Evolutionary conservation across 164 flowering plant genomes (phyloP).

Genomic region (Umbilicus rupestris): DNA sequence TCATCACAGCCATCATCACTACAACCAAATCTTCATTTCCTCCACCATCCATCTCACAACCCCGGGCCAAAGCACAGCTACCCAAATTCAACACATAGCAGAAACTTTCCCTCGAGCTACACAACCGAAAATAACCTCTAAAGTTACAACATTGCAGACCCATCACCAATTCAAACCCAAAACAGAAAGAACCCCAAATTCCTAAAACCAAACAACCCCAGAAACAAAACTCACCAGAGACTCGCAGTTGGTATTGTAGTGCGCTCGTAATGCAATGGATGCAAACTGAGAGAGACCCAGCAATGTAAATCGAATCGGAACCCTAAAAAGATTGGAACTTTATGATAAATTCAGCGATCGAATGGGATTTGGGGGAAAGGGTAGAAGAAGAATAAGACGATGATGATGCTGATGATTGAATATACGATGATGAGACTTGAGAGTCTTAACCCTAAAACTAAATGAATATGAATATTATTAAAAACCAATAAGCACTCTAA

Average conservation of each 20-base stretch:
- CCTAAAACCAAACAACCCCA: background rate
- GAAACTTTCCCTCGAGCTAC: background rate
- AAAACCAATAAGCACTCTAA: too few species aligned
- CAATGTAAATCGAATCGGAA: background rate
- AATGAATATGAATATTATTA: constrained; percentile 4
- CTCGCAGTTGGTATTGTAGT: background rate
- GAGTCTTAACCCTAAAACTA: constrained; percentile 3
- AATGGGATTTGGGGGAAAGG: background rate
- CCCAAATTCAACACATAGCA: background rate
- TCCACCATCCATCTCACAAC: background rate
- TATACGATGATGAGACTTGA: background rate
- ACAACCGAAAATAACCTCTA: background rate
- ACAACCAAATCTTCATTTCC: too few species aligned
- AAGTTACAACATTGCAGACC: background rate
- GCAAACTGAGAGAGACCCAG: constrained; percentile 4
- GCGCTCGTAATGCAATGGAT: background rate
- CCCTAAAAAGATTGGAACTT: background rate
- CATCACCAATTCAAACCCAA: background rate
- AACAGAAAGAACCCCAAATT: background rate
- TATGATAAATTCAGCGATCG: background rate
- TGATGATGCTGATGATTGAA: constrained; percentile 1
- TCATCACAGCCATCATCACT: background rate
- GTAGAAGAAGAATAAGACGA: background rate
- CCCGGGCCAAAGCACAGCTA: background rate
- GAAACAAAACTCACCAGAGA: background rate